Evolutionary conservation across 176 grass and related monocot genomes (phyloP), one percentile per base, ranked within the genome.

Genomic region (Aegilops speltoides): DNA sequence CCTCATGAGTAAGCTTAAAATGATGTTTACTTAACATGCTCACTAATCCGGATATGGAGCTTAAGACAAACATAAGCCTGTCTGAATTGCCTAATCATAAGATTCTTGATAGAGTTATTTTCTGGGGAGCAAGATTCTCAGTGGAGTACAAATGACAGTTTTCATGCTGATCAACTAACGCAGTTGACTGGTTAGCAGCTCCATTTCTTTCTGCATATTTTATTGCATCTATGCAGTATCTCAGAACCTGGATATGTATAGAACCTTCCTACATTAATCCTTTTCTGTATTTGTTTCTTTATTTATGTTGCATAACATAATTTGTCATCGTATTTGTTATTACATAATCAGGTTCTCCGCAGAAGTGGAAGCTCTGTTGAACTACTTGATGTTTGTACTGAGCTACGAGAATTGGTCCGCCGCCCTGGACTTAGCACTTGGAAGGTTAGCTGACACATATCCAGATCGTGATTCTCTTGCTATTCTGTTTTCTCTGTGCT

Each of bases 381-480:
- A 82, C 84, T 98, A 57, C 86, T 98, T 82, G 92, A 98, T 89
- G 93, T 98, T 84, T 98, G 92, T 75, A 52, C 36, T 65, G 92
- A 98, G 82, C 72, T 96, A 72, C 76, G 79, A 79, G 96, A 90
- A 78, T 87, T 98, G 87, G 79, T 94, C 59, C 82, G 86, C 16
- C 89, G 96, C 17, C 93, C 91, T 68, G 96, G 96, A 77, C 86
- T 92, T 73, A 85, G 31, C 54, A 93, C 90, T 78, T 98, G 96
- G 93, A 98, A 98, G 96, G 93, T 98, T 26, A 85, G 84, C 72
- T 76, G 65, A n/a, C 79, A 45, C 37, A 64, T 90, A 34, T 63
- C 22, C 68, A 34, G 40, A 75, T 20, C 36, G 78, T 83, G 59
- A 24, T n/a, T 61, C 68, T 79, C 15, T 79, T 74, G 68, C 76